Evolutionary conservation across 805 yeast genomes (phyloP).

Genomic region (Starmerella gropengiesseri): DNA sequence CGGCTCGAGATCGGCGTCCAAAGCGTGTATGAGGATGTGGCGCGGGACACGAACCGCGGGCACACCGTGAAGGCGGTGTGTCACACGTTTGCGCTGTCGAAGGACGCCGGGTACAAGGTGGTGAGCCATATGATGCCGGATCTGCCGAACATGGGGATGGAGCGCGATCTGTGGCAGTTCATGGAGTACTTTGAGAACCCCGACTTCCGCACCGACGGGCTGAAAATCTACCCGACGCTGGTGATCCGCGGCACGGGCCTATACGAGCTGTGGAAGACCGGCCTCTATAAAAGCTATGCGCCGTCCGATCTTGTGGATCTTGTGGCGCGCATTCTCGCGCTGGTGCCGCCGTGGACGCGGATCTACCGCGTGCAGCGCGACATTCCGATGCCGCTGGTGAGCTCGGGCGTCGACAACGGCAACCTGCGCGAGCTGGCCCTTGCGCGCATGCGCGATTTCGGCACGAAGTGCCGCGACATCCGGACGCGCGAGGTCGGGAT

Average conservation of each 20-base stretch:
- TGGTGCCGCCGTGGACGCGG: constrained; percentile 99
- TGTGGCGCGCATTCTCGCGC: constrained; percentile 88
- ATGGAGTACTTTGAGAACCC: constrained; percentile 95
- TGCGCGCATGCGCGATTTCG: constrained; percentile 97
- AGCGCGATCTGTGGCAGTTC: constrained; percentile 91
- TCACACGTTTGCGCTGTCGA: constrained; percentile 90
- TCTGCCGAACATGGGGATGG: constrained; percentile 97
- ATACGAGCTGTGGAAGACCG: constrained; percentile 95
- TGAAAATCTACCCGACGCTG: constrained; percentile 88
- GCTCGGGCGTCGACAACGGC: constrained; percentile 97
- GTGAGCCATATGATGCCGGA: constrained; percentile 99
- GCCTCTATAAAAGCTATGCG: constrained; percentile 84
- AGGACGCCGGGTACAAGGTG: constrained; percentile 95
- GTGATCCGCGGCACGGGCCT: constrained; percentile 96
- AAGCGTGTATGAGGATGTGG: constrained; percentile 94
- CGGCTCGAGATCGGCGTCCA: constrained; percentile 95
- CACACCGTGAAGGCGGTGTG: constrained; percentile 95
- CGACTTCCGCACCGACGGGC: constrained; percentile 91
- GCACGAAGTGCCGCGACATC: constrained; percentile 89
- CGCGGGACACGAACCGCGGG: constrained; percentile 95
- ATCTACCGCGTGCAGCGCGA: constrained; percentile 97
- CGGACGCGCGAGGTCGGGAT: constrained; percentile 98
- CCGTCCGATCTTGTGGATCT: constrained; percentile 89
- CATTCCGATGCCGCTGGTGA: constrained; percentile 97
- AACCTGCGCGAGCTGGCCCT: constrained; percentile 88